Conservation (phyloP, 768 basidiomycete genomes). For the Lentinula boryana region DNA sequence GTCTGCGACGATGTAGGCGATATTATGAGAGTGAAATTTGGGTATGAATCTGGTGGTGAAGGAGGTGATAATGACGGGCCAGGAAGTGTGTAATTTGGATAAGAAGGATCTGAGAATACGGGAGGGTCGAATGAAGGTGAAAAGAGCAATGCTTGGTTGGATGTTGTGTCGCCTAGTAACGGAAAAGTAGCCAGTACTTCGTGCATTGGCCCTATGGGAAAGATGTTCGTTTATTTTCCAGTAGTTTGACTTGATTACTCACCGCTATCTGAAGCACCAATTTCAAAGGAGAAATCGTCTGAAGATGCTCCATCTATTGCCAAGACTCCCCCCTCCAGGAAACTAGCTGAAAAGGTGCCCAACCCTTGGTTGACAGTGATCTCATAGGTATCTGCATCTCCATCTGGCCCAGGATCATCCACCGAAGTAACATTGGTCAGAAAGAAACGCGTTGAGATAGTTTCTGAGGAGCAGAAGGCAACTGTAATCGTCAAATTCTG, state of each 20-base stretch:
- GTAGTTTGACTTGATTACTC: constrained; percentile 1
- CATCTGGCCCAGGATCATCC: constrained; percentile 29
- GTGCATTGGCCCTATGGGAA: constrained; percentile 37
- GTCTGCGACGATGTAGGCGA: constrained; percentile 34
- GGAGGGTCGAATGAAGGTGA: constrained; percentile 47
- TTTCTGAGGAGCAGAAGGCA: constrained; percentile 36
- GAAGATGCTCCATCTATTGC: constrained; percentile 32
- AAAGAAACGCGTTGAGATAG: constrained; percentile 46
- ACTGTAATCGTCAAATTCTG: constrained; percentile 37
- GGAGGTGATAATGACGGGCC: constrained; percentile 45
- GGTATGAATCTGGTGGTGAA: constrained; percentile 29
- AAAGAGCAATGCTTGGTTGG: constrained; percentile 67
- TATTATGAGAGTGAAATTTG: constrained; percentile 52
- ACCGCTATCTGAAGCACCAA: constrained; percentile 49
- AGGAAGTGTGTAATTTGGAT: constrained; percentile 75
- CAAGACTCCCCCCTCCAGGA: constrained; percentile 44
- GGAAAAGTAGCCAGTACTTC: constrained; percentile 36
- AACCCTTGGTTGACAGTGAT: constrained; percentile 41
- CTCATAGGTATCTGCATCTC: constrained; percentile 38
- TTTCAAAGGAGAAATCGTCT: constrained; percentile 42
- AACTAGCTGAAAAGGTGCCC: constrained; percentile 45
- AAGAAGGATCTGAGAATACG: constrained; percentile 33
- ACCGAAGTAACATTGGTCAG: constrained; percentile 43
- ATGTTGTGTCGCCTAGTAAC: constrained; percentile 67
- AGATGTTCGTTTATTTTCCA: not conserved